Evolutionary conservation across 2,329 filamentous ascomycete genomes (phyloP).

Genomic region (Proliferodiscus dingleyae): DNA sequence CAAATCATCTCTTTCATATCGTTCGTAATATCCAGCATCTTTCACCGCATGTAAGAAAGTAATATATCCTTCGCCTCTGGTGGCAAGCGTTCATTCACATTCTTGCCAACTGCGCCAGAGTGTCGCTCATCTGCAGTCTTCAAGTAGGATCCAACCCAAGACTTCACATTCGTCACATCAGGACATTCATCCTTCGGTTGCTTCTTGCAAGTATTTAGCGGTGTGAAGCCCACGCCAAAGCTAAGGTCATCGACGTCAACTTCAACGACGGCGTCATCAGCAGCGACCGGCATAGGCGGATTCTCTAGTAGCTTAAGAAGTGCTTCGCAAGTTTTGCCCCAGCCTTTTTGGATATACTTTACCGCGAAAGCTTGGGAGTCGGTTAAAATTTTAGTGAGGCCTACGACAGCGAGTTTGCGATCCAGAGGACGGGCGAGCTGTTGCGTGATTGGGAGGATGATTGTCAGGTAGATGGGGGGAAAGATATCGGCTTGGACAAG

Average conservation of each 20-base stretch:
- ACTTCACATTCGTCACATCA: slow-evolving; percentile 71
- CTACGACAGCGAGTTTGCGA: slow-evolving; percentile 89
- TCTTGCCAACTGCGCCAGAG: slow-evolving; percentile 63
- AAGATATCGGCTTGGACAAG: slow-evolving; percentile 76
- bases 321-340: slow-evolving; percentile 85
- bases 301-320: slow-evolving; percentile 86
- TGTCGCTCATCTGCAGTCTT: slow-evolving; percentile 72
- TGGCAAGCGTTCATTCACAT: slow-evolving; percentile 66
- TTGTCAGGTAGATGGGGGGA: slow-evolving; percentile 74
- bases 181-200: slow-evolving; percentile 75
- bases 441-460: slow-evolving; percentile 85
- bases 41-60: slow-evolving; percentile 41
- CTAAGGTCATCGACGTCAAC: slow-evolving; percentile 91
- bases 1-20: slow-evolving; percentile 8
- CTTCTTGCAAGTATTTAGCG: slow-evolving; percentile 83
- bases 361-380: slow-evolving; percentile 80
- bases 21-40: slow-evolving; percentile 7
- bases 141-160: slow-evolving; percentile 65
- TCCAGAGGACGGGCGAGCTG: slow-evolving; percentile 84
- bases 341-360: slow-evolving; percentile 74
- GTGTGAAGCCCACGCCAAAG: slow-evolving; percentile 92
- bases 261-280: slow-evolving; percentile 75
- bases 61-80: slow-evolving; percentile 50
- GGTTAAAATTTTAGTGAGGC: slow-evolving; percentile 85
- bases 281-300: slow-evolving; percentile 63